These are phyloP conservation scores for Boletus coccyginus DNA, from an alignment of 768 basidiomycete species.

Conservation along the genomic window DNA sequence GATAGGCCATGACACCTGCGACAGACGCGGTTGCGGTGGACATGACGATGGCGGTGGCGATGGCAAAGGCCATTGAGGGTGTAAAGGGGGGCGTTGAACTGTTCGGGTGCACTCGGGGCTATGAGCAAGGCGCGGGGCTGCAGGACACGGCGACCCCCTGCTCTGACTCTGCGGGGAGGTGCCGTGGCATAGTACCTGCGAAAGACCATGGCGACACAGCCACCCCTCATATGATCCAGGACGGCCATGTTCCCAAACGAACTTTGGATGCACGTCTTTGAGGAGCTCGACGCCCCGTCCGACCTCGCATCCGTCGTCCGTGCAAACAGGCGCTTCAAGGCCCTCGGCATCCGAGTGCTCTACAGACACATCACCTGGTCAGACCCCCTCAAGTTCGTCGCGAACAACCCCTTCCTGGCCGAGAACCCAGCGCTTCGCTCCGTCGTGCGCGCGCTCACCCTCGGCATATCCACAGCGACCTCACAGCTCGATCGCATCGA, in stretches of 20 bases:
- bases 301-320: constrained; percentile 34
- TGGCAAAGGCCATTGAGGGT: constrained; percentile 60
- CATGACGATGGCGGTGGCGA: constrained; percentile 60
- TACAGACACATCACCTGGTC: constrained; percentile 37
- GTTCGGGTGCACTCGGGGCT: too few relatives aligned
- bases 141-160: too few relatives aligned
- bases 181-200: too few relatives aligned
- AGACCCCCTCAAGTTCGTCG: constrained; percentile 26
- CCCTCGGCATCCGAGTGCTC: constrained; percentile 28
- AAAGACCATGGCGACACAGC: background rate
- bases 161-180: too few relatives aligned
- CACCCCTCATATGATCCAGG: background rate
- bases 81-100: constrained; percentile 52
- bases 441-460: constrained; percentile 21
- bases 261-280: constrained; percentile 39
- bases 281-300: constrained; percentile 26
- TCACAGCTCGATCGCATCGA: constrained; percentile 24
- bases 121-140: too few relatives aligned
- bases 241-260: constrained; percentile 34
- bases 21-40: constrained; percentile 43
- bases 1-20: constrained; percentile 46
- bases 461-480: constrained; percentile 25
- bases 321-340: constrained; percentile 31
- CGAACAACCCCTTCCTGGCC: constrained; percentile 19
- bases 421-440: constrained; percentile 5